phyloP scores from a whole-genome alignment of 495 filamentous ascomycete genomes.

The Neurospora sp. region DNA sequence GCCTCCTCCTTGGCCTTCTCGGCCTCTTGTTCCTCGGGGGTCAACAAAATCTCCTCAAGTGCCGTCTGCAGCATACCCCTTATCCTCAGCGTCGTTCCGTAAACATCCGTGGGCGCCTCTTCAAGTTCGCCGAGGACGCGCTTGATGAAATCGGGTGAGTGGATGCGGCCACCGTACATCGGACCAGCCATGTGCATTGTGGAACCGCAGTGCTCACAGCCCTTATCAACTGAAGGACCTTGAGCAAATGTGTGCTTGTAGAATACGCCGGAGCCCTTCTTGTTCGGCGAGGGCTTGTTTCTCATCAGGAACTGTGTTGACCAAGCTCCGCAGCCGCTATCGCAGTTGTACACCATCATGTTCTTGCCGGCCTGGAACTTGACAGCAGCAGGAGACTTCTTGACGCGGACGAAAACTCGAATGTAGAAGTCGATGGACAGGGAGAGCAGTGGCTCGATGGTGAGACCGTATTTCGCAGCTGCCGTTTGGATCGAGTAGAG shows the following conservation, averaged over 20 bases:
- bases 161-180: constrained; percentile 88
- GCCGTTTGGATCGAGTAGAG: constrained; percentile 66
- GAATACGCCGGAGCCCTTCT: constrained; percentile 53
- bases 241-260: constrained; percentile 66
- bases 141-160: constrained; percentile 71
- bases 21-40: constrained; percentile 18
- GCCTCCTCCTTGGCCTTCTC: constrained; percentile 3
- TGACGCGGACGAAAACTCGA: constrained; percentile 79
- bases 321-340: constrained; percentile 83
- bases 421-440: constrained; percentile 93
- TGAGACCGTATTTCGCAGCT: constrained; percentile 76
- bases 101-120: constrained; percentile 48
- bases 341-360: constrained; percentile 89
- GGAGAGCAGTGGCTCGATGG: constrained; percentile 84
- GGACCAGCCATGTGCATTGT: constrained; percentile 83
- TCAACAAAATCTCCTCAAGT: constrained; percentile 53
- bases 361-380: constrained; percentile 84
- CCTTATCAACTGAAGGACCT: constrained; percentile 48
- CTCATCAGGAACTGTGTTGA: constrained; percentile 62
- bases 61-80: constrained; percentile 88
- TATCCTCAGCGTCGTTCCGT: constrained; percentile 69
- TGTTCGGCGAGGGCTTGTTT: constrained; percentile 51
- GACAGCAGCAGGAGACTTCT: constrained; percentile 66
- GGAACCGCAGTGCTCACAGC: constrained; percentile 74
- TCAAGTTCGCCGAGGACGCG: constrained; percentile 61